Conservation (phyloP, 495 filamentous ascomycete species). For the Cryomyces antarcticus region DNA sequence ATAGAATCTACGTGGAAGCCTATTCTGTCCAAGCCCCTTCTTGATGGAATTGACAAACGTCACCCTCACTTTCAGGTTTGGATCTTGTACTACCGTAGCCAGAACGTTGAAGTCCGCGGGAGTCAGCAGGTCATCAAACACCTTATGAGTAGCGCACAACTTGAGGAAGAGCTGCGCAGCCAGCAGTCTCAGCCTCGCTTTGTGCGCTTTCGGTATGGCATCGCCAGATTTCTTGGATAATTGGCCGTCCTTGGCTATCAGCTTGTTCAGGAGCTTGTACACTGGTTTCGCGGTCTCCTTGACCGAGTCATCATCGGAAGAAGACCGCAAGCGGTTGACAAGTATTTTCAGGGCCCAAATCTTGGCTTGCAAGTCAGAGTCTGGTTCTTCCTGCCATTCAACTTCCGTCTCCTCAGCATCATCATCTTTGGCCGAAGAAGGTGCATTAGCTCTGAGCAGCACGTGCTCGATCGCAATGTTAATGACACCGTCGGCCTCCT, state of each 20-base stretch:
- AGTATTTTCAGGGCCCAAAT: slow-evolving; percentile 74
- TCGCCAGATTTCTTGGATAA: slow-evolving; percentile 42
- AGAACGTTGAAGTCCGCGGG: slow-evolving; percentile 60
- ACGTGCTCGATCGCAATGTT: slow-evolving; percentile 60
- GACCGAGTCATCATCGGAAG: slow-evolving; percentile 31
- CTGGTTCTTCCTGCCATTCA: slow-evolving; percentile 49
- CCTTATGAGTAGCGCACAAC: slow-evolving; percentile 41
- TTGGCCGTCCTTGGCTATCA: slow-evolving; percentile 59
- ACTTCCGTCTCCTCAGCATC: slow-evolving; percentile 16
- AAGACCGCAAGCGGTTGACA: slow-evolving; percentile 64
- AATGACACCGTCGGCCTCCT: slow-evolving; percentile 53
- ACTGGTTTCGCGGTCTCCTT: slow-evolving; percentile 45
- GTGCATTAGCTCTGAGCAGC: slow-evolving; percentile 44
- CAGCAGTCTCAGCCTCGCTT: slow-evolving; percentile 53
- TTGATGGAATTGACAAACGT: slow-evolving; percentile 68
- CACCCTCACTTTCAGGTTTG: slow-evolving; percentile 45
- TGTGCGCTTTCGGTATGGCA: slow-evolving; percentile 48
- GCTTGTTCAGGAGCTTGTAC: slow-evolving; percentile 54
- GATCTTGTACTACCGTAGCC: slow-evolving; percentile 60
- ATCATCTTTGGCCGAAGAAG: slow-evolving; percentile 21
- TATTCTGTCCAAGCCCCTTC: slow-evolving; percentile 54
- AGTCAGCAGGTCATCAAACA: slow-evolving; percentile 57
- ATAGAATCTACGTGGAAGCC: slow-evolving; percentile 61
- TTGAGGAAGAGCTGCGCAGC: slow-evolving; percentile 73
- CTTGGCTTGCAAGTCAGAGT: slow-evolving; percentile 70